Base-by-base conservation (phyloP, 2,329 filamentous ascomycete genomes). In the Ceratocystis lukuohia region DNA sequence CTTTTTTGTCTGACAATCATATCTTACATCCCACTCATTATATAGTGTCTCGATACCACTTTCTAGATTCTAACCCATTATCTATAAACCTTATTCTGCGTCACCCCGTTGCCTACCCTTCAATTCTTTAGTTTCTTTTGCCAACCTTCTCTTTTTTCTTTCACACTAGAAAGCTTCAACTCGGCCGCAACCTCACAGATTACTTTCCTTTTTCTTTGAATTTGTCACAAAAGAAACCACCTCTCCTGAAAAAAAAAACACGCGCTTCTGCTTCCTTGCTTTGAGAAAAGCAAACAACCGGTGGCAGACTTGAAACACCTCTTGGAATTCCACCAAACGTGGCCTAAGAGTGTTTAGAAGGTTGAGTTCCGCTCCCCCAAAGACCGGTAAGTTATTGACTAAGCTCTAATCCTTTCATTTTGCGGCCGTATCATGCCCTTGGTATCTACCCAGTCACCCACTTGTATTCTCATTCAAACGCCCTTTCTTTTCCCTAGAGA, bases 351-450 rank as follows among this genome's bases (percentile, higher is more conserved):
- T 30, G 53, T 30, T 28, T 10, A 57, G n/a, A n/a, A 25, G 22
- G 22, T 15, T 10, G 15, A 28, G 28, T n/a, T 30, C 53, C 17
- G 6, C 17, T 22, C 6, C 5, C 3, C 53, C 12, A 7, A 57
- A 57, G 22, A 57, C 28, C 17, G 53, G 53, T 57, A 57, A 57
- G 53, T 57, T 12, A 57, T 57, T 30, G 28, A 57, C 53, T 57
- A 33, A 57, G 53, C 25, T 15, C 22, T 57, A 57, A 17, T 57
- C 22, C 30, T 57, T n/a, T 57, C 28, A n/a, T 50, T 17, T 57
- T 57, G 28, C n/a, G 2, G 17, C n/a, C 22, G 15, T 30, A 28
- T 12, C 22, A 12, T 57, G 25, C 30, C 10, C 53, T 57, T 28
- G 28, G 53, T 33, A 10, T 30, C 8, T 30, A 57, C 12, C 28